A percentile compares a stretch with the other conserved stretches of the same genome.
Evolutionary conservation across 2,329 filamentous ascomycete species (phyloP).

Genomic region (Apiospora sp.): DNA sequence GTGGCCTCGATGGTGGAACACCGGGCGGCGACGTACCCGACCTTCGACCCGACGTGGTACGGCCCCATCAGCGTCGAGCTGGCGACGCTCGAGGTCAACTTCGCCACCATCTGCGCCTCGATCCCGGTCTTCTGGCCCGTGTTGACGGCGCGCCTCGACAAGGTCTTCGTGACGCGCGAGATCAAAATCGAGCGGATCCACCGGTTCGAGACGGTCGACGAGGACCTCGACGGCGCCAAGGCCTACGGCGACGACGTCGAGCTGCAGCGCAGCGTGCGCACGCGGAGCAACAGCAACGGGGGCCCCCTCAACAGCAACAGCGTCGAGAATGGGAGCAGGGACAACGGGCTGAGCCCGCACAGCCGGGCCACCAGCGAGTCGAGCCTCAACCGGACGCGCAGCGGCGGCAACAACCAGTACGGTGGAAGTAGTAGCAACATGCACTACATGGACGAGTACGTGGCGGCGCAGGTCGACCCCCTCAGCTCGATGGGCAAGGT

Average conservation of each 20-base stretch:
- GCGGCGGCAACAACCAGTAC: background rate
- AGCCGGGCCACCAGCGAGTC: slow-evolving; percentile 25
- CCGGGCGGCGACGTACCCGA: slow-evolving; percentile 39
- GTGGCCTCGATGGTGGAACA: slow-evolving; percentile 40
- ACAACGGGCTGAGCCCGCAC: slow-evolving; percentile 16
- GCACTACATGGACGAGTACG: slow-evolving; percentile 31
- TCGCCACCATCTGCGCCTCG: slow-evolving; percentile 40
- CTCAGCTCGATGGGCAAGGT: slow-evolving; percentile 26
- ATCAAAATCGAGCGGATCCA: slow-evolving; percentile 37
- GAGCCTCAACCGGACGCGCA: slow-evolving; percentile 6
- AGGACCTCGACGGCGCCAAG: slow-evolving; percentile 23
- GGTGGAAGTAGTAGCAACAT: background rate
- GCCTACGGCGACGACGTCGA: background rate
- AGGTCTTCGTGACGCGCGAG: slow-evolving; percentile 47
- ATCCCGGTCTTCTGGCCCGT: slow-evolving; percentile 45
- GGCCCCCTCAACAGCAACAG: background rate
- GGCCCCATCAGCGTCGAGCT: slow-evolving; percentile 36
- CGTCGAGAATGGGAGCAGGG: background rate
- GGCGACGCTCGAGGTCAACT: slow-evolving; percentile 33
- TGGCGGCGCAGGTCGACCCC: slow-evolving; percentile 30
- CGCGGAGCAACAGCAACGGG: background rate
- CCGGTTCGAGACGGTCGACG: slow-evolving; percentile 30
- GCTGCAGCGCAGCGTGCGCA: background rate
- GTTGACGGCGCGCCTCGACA: slow-evolving; percentile 38
- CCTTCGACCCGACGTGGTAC: slow-evolving; percentile 45